Evolutionary conservation across 768 basidiomycete species (phyloP), one percentile per base, ranked within the genome.

Genomic region (Russula dissimulans): DNA sequence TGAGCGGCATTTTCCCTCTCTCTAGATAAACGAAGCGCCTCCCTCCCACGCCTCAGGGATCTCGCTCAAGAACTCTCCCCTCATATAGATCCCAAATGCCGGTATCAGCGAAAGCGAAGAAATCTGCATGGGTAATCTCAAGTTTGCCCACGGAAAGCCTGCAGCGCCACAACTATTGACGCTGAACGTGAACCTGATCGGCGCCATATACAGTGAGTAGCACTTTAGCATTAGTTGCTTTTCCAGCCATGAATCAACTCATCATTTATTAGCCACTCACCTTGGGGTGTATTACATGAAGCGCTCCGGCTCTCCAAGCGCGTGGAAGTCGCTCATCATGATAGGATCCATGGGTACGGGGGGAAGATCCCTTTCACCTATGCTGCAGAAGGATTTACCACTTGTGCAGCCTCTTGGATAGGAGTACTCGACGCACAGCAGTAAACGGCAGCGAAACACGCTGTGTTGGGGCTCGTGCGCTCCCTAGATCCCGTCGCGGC

Each of bases 401-500:
- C 44, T 42, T 43, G 22, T 51, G 38, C 54, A 81, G 81, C 82
- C 39, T 82, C 81, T 26, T 82, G 81, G 78, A 42, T 68, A 39
- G 73, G 71, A 0, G 71, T 82, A 31, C 77, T 81, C 3, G 63
- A 62, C 18, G 81, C 70, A 5, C 69, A 75, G 18, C 67, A 80
- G 50, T 83, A 83, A 66, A 70, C 73, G 7, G 78, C 77, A 15
- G 78, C 82, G 12, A 83, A 82, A 66, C 81, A 82, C 61, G 81
- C 75, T 39, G 68, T 83, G 7, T 70, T 82, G 6, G 82, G 81
- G 10, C 57, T 82, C 36, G 79, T 82, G 78, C 74, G 80, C 17
- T 73, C 79, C 11, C 69, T 83, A 9, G 68, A 75, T 61, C 71
- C 71, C 41, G 67, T 69, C 45, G 68, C 76, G n/a, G 66, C 69